Percentiles rank a stretch among this genome's conserved stretches.
phyloP scores from a whole-genome alignment of 164 flowering plant genomes.

The Santalum album region DNA sequence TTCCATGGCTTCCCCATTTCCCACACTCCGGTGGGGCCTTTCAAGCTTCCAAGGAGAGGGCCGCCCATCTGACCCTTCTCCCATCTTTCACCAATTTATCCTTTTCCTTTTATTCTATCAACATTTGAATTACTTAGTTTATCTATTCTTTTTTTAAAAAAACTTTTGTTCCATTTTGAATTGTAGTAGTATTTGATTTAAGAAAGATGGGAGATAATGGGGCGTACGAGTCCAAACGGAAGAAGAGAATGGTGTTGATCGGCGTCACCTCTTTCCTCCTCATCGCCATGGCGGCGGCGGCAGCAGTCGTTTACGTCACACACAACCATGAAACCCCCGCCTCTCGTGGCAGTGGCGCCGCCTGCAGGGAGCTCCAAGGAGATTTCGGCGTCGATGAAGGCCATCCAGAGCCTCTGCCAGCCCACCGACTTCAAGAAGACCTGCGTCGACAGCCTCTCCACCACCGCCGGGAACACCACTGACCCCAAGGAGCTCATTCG shows the following conservation, averaged over 20 bases:
- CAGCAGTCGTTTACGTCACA: no score
- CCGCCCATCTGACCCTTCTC: neutral
- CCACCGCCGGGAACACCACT: constrained; percentile 4
- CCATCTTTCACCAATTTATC: no score
- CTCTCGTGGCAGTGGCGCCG: neutral
- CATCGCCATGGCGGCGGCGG: constrained; percentile 39
- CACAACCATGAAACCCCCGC: no score
- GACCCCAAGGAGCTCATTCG: constrained; percentile 53
- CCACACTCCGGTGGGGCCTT: no score
- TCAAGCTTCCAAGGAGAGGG: neutral
- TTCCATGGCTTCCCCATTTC: neutral
- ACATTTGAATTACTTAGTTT: no score
- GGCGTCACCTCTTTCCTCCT: constrained; percentile 28
- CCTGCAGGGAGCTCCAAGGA: neutral
- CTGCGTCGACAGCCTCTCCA: constrained; percentile 32
- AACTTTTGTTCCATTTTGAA: neutral
- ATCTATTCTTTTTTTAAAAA: no score
- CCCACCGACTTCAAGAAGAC: constrained; percentile 49
- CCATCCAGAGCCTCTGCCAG: constrained; percentile 43
- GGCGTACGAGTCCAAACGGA: constrained; percentile 2
- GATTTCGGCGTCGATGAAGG: constrained; percentile 28
- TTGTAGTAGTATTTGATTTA: constrained; percentile 1
- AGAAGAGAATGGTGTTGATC: constrained; percentile 25
- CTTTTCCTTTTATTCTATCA: no score
- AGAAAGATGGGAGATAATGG: neutral